Evolutionary conservation across 805 yeast species (phyloP), one percentile per base, ranked within the genome.

Genomic region (Jamesozyma spencerorum): DNA sequence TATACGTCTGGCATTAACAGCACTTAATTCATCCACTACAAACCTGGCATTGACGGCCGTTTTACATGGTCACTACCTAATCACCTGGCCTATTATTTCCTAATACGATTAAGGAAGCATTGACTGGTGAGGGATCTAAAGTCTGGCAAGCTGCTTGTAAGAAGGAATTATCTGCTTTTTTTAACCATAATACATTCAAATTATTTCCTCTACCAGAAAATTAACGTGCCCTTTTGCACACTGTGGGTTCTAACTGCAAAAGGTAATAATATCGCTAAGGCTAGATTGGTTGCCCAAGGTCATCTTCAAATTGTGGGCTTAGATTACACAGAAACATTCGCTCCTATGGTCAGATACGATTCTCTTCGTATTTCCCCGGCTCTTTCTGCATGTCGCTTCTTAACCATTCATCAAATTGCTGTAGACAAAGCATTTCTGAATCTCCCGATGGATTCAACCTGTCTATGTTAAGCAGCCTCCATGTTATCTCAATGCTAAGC

Each of bases 201-300:
- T 15, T 35, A 15, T 40, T 42, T 2, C 39, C 39, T 13, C 39
- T 29, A 8, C 48, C 48, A 1, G 3, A 26, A 11, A 47, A 41
- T n/a, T 19, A 41, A 11, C 30, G 35, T 17, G 32, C 43, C 8
- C n/a, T 24, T 53, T 4, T 38, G 45, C 7, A 26, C 42, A 8
- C 40, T 47, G 24, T 52, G 57, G 54, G 51, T 54, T 2, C 44
- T 50, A 26, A 49, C 46, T n/a, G 31, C 27, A 14, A 54, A 54
- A 32, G 39, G 33, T 18, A 22, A 14, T 18, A 42, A 38, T 17
- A n/a, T 26, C 8, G 40, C 52, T 11, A 57, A 55, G 32, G 56
- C 59, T 10, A 34, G 58, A 8, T 32, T 57, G 5, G 62, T 55
- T 13, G 56, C 55, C n/a, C 43, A 55, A 37, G 62, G 60, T 2